A percentile compares a stretch with the other conserved stretches of the same genome.
Evolutionary conservation across 2,329 filamentous ascomycete genomes (phyloP).

Genomic region (Colletotrichum gigasporum): DNA sequence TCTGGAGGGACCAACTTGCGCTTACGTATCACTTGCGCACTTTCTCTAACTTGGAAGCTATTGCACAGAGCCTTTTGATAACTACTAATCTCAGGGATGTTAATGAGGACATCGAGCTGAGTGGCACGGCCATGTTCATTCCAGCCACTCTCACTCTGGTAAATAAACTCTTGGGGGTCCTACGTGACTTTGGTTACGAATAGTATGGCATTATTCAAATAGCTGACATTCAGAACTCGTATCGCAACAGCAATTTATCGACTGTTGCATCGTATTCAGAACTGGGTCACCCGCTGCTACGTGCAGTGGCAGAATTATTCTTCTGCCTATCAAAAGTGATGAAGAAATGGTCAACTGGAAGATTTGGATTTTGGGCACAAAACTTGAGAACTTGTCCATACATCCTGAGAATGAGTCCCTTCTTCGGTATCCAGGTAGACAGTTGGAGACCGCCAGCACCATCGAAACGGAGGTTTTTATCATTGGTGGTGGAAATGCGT

Average conservation of each 20-base stretch:
- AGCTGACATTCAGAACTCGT: no score
- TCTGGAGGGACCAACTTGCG: conserved; percentile 22
- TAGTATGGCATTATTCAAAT: background rate
- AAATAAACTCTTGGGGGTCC: no score
- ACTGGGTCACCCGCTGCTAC: conserved; percentile 41
- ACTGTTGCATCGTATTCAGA: conserved; percentile 39
- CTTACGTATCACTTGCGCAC: conserved; percentile 24
- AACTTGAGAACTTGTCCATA: conserved; percentile 35
- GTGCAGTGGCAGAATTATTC: conserved; percentile 41
- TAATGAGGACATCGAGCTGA: background rate
- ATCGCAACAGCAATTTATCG: conserved; percentile 6
- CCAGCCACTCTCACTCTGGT: background rate
- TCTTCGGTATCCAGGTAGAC: conserved; percentile 33
- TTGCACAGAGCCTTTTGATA: background rate
- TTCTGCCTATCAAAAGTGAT: conserved; percentile 37
- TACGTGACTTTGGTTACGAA: no score
- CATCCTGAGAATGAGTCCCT: conserved; percentile 40
- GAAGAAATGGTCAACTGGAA: conserved; percentile 38
- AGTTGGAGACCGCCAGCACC: conserved; percentile 24
- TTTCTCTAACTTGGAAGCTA: background rate
- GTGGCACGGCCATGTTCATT: conserved; percentile 10
- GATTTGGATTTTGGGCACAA: conserved; percentile 45
- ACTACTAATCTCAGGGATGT: background rate
- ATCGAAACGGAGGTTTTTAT: conserved; percentile 46
- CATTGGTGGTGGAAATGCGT: conserved; percentile 44